Evolutionary conservation across 2,329 filamentous ascomycete species (phyloP).

Genomic region (Fusarium sp.): DNA sequence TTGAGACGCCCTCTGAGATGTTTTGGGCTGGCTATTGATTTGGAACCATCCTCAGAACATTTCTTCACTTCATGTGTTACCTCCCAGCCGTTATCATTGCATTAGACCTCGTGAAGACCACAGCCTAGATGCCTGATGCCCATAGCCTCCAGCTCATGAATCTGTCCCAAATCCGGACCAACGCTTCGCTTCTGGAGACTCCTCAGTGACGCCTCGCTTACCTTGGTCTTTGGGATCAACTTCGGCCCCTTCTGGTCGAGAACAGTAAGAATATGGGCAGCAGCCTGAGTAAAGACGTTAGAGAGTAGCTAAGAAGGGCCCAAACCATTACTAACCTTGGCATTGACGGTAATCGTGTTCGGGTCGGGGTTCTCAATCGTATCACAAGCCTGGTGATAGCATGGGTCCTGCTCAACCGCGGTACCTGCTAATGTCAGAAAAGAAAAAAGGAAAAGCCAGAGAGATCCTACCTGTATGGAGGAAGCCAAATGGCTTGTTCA

Average conservation of each 20-base stretch:
- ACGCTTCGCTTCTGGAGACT: conserved; percentile 26
- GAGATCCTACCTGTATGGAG: conserved; percentile 31
- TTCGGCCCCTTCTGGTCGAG: conserved; percentile 39
- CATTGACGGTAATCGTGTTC: conserved; percentile 38
- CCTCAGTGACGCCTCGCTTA: conserved; percentile 21
- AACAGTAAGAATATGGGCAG: conserved; percentile 58
- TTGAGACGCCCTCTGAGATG: too few relatives aligned
- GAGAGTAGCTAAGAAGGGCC: rapidly evolving
- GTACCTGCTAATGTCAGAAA: background rate
- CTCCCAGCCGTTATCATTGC: background rate
- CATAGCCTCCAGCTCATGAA: conserved; percentile 49
- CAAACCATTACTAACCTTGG: conserved; percentile 23
- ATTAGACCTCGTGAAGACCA: conserved; percentile 38
- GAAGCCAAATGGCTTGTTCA: conserved; percentile 39
- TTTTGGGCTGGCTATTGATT: too few relatives aligned
- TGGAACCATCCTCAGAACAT: too few relatives aligned
- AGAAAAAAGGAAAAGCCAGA: background rate
- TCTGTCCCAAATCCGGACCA: conserved; percentile 34
- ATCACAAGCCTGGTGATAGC: conserved; percentile 52
- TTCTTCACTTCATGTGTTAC: too few relatives aligned
- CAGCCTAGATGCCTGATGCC: conserved; percentile 52
- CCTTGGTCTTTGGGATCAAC: conserved; percentile 42
- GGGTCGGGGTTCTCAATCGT: conserved; percentile 51
- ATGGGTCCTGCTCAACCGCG: conserved; percentile 37
- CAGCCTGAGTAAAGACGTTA: conserved; percentile 44